A percentile compares a stretch with the other conserved stretches of the same genome.
These are phyloP conservation scores for Straminergon stramineum DNA, from an alignment of 225 moss, liverwort and hornwort genomes.

Conservation along the genomic window DNA sequence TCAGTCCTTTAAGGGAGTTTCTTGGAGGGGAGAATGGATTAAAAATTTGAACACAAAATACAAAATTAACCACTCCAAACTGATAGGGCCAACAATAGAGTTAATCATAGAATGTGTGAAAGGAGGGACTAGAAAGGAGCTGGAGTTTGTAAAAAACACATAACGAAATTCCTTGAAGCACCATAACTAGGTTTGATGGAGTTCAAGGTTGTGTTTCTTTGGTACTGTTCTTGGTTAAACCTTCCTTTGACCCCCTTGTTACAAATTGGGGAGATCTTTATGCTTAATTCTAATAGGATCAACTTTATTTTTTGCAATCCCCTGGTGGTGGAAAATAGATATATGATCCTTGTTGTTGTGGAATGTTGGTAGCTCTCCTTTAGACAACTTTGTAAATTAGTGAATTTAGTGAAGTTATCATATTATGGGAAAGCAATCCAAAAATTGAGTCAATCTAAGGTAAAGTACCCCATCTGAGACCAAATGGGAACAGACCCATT, in stretches of 20 bases:
- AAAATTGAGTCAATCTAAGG: not conserved
- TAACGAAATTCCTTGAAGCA: too few species aligned
- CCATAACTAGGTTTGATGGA: too few species aligned
- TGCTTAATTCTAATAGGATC: accelerated
- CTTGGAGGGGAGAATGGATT: too few species aligned
- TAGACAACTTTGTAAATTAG: not conserved
- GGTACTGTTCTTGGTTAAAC: too few species aligned
- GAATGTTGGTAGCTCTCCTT: not conserved
- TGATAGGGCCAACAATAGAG: not conserved
- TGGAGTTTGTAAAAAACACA: too few species aligned
- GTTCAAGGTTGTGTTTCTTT: too few species aligned
- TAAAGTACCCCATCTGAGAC: too few species aligned
- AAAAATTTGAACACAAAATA: not conserved
- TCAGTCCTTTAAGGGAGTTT: too few species aligned
- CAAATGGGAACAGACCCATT: too few species aligned
- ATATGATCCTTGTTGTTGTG: accelerated
- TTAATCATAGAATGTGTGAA: not conserved
- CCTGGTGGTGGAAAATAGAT: accelerated
- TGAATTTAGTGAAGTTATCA: not conserved
- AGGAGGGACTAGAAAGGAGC: too few species aligned
- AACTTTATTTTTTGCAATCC: not conserved
- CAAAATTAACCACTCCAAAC: not conserved
- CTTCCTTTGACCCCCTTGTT: too few species aligned
- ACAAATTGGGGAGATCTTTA: not conserved
- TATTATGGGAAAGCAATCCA: not conserved